Evolutionary conservation across 2,329 filamentous ascomycete species (phyloP).

Genomic region (Verticillium zaregamsianum): DNA sequence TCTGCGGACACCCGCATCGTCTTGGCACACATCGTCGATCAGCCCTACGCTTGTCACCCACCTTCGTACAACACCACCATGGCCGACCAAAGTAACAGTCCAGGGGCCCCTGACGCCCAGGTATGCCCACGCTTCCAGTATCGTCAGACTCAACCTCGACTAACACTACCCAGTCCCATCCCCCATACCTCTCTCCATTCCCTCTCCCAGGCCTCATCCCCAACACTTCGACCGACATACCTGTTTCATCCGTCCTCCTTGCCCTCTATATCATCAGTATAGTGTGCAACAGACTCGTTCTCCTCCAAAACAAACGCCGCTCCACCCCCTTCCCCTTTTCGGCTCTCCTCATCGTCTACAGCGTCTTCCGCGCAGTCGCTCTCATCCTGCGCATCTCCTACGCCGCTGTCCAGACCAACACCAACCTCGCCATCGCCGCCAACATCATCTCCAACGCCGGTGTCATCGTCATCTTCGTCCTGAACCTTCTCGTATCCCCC

Average conservation of each 20-base stretch:
- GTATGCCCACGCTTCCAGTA: background rate
- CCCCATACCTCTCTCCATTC: slow-evolving; percentile 32
- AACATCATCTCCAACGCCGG: slow-evolving; percentile 70
- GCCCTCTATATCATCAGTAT: slow-evolving; percentile 51
- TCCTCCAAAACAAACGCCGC: slow-evolving; percentile 42
- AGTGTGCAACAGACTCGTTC: slow-evolving; percentile 53
- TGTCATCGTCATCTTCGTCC: slow-evolving; percentile 68
- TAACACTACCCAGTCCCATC: slow-evolving; percentile 4
- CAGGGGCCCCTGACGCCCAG: background rate
- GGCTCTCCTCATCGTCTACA: slow-evolving; percentile 54
- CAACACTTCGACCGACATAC: slow-evolving; percentile 54
- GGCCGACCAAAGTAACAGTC: background rate
- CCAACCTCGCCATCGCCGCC: slow-evolving; percentile 51
- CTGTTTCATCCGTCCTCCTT: slow-evolving; percentile 61
- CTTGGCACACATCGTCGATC: background rate
- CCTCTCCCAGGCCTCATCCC: slow-evolving; percentile 57
- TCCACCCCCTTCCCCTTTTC: slow-evolving; percentile 59
- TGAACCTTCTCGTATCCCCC: slow-evolving; percentile 75
- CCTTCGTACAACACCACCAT: background rate
- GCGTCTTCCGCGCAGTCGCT: slow-evolving; percentile 48
- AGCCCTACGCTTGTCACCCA: background rate
- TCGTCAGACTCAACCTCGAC: background rate
- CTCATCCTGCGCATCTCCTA: slow-evolving; percentile 49
- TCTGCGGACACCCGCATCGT: background rate
- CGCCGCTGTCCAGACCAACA: slow-evolving; percentile 36